phyloP scores from a whole-genome alignment of 805 yeast genomes.

The Candida boidinii region DNA sequence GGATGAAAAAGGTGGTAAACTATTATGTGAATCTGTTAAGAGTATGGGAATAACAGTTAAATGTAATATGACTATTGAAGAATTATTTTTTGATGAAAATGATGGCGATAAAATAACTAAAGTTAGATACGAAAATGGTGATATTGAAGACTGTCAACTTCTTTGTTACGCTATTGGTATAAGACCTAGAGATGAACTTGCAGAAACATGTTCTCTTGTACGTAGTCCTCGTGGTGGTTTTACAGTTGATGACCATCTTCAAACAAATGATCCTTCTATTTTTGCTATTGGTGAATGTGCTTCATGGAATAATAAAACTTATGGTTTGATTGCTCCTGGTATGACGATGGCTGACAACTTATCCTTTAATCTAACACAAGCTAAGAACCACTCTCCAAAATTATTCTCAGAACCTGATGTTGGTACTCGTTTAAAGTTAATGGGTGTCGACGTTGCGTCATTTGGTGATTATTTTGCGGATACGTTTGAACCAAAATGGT shows the following conservation, averaged over 20 bases:
- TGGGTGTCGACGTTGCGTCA: conserved; percentile 31
- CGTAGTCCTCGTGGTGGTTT: conserved; percentile 22
- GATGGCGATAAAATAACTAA: conserved; percentile 11
- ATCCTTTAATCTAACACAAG: conserved; percentile 27
- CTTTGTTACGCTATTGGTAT: conserved; percentile 28
- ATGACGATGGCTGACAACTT: conserved; percentile 29
- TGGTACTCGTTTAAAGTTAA: conserved; percentile 26
- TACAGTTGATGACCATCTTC: conserved; percentile 18
- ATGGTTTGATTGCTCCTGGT: conserved; percentile 31
- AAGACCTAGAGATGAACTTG: conserved; percentile 27
- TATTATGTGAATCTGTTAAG: conserved; percentile 36
- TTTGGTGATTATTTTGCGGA: conserved; percentile 31
- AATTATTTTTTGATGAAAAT: conserved; percentile 30
- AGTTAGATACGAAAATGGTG: conserved; percentile 21
- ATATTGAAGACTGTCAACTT: conserved; percentile 22
- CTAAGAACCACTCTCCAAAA: conserved; percentile 20
- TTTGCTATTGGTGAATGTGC: conserved; percentile 31
- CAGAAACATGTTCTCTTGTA: conserved; percentile 13
- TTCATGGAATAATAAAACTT: conserved; percentile 26
- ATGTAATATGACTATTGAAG: conserved; percentile 39
- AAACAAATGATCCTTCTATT: conserved; percentile 19
- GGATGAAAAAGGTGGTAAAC: conserved; percentile 26
- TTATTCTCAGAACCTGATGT: conserved; percentile 25
- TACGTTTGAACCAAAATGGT: conserved; percentile 24
- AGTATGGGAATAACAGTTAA: conserved; percentile 45